Evolutionary conservation across 164 flowering plant genomes (phyloP), one percentile per base, ranked within the genome.

Genomic region (Liriodendron chinense): DNA sequence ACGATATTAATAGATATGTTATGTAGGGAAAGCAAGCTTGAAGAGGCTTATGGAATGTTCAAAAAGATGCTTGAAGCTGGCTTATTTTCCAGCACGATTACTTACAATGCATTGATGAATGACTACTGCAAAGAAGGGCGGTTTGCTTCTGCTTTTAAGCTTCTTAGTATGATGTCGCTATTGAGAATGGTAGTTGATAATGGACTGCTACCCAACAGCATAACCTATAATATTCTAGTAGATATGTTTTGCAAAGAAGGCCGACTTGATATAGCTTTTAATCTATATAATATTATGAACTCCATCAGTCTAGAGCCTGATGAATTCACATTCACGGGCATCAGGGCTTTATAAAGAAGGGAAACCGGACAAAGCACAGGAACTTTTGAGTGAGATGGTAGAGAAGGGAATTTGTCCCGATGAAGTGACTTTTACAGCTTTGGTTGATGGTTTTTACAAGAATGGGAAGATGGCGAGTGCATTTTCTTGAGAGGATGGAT

Each of bases 21-120:
- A 20, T 84, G 84, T 65, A 74, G 75, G 70, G 75, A 53, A 67
- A 75, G 78, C 49, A 76, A 76, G 73, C 73, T 75, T 69, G 83
- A 80, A 62, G 82, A 78, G 73, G 86, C 86, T 24, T 80, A 80
- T 65, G 78, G 72, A 72, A 65, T 82, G 77, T 77, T 78, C 25
- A 69, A 74, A 50, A 74, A 69, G 75, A 82, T 84, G 84, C 72
- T 80, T 14, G 70, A 78, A 63, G 78, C 73, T 22, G 86, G 84
- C n/a, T 9, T 82, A 7, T 48, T 34, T 74, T 83, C 87, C 26
- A 57, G 71, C 13, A 43, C 34, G 8, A 57, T 80, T 59, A 82
- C 85, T 16, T 84, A 72, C 70, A 82, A 78, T 76, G 83, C 82
- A 13, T 57, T 84, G 34, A 82, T 84, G 18, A 77, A 80, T 73